Percentiles rank a stretch among this genome's conserved stretches.
These are phyloP conservation scores for Rutstroemia sp. DNA, from an alignment of 2,329 filamentous ascomycete genomes.

Conservation along the genomic window DNA sequence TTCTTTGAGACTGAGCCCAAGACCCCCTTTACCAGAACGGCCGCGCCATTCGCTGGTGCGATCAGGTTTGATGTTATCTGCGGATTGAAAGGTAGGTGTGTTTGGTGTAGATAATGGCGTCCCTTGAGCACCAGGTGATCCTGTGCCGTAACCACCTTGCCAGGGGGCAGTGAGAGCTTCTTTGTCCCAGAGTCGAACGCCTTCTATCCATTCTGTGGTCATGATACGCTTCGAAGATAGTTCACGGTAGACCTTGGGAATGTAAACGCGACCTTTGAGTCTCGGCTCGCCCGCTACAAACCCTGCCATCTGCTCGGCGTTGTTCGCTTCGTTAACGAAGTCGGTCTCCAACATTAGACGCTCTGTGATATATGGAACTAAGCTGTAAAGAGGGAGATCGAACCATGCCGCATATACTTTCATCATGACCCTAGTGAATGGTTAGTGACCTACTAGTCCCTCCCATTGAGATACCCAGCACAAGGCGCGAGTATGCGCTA, in stretches of 20 bases:
- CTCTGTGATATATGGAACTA: constrained; percentile 90
- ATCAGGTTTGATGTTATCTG: constrained; percentile 66
- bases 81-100: constrained; percentile 30
- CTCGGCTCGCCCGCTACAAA: constrained; percentile 70
- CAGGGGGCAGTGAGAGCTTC: constrained; percentile 69
- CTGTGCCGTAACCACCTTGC: constrained; percentile 68
- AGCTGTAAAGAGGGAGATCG: constrained; percentile 82
- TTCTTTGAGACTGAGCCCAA: constrained; percentile 74
- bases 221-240: constrained; percentile 78
- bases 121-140: constrained; percentile 71
- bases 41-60: constrained; percentile 73
- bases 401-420: constrained; percentile 81
- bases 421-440: constrained; percentile 58
- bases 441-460: constrained; percentile 2
- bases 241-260: constrained; percentile 77
- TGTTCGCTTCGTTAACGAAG: constrained; percentile 85
- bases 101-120: constrained; percentile 40
- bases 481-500: too few species aligned
- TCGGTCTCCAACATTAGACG: constrained; percentile 90
- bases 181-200: constrained; percentile 87
- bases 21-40: constrained; percentile 62
- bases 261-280: constrained; percentile 74
- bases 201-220: constrained; percentile 97
- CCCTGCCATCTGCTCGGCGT: constrained; percentile 74
- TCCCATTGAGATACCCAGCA: too few species aligned